Evolutionary conservation across 768 basidiomycete species (phyloP).

Genomic region (Mycena belliarum): DNA sequence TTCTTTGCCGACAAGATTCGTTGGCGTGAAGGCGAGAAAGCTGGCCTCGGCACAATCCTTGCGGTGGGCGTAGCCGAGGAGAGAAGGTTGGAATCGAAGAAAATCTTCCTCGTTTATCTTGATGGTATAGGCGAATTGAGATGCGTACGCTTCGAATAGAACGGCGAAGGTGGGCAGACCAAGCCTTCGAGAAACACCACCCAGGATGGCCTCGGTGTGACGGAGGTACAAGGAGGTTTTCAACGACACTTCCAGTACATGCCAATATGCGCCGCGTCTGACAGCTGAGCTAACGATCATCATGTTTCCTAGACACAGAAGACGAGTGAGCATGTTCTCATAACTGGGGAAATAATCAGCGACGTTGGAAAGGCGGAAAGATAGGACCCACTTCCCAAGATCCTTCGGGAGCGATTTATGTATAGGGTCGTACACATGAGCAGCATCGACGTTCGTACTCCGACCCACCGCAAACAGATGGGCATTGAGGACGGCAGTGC

Average conservation of each 20-base stretch:
- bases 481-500: slow-evolving; percentile 61
- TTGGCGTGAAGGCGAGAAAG: slow-evolving; percentile 67
- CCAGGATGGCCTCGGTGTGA: slow-evolving; percentile 54
- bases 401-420: slow-evolving; percentile 44
- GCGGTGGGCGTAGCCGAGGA: slow-evolving; percentile 76
- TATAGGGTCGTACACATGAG: slow-evolving; percentile 49
- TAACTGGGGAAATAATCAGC: slow-evolving; percentile 43
- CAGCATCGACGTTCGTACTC: slow-evolving; percentile 29
- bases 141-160: slow-evolving; percentile 78
- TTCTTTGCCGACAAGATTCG: slow-evolving; percentile 55
- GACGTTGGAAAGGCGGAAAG: neutral
- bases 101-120: slow-evolving; percentile 50
- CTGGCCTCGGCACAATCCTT: slow-evolving; percentile 67
- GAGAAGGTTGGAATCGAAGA: slow-evolving; percentile 62
- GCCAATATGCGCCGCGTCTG: slow-evolving; percentile 84
- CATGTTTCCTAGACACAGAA: slow-evolving; percentile 71
- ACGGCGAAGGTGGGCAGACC: slow-evolving; percentile 60
- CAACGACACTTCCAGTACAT: slow-evolving; percentile 71
- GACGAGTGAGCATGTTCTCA: slow-evolving; percentile 74
- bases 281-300: slow-evolving; percentile 77
- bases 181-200: slow-evolving; percentile 63
- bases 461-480: slow-evolving; percentile 56
- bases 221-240: slow-evolving; percentile 34
- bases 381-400: slow-evolving; percentile 49
- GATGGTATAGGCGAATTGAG: slow-evolving; percentile 73